phyloP scores from a whole-genome alignment of 2,329 filamentous ascomycete genomes.

The Calonectria pteridis region DNA sequence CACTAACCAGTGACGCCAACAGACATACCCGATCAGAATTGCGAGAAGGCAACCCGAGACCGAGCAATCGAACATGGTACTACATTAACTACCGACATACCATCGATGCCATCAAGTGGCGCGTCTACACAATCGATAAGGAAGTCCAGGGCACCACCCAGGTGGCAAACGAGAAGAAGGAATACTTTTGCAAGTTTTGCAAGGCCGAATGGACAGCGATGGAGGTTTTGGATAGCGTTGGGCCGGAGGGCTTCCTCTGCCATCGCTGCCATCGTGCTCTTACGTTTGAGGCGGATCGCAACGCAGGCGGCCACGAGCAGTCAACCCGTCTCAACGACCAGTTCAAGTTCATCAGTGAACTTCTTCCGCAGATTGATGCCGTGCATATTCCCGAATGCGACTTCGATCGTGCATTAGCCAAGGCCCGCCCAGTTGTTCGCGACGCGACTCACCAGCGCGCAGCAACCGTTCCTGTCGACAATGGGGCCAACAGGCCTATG shows the following conservation, averaged over 20 bases:
- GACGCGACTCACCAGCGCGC: slow-evolving; percentile 76
- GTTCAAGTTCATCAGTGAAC: slow-evolving; percentile 81
- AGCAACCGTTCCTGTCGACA: slow-evolving; percentile 69
- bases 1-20: slow-evolving; percentile 62
- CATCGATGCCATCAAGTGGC: slow-evolving; percentile 96
- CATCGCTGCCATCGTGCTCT: slow-evolving; percentile 79
- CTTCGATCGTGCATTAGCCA: slow-evolving; percentile 76
- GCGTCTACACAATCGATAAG: slow-evolving; percentile 88
- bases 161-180: slow-evolving; percentile 87
- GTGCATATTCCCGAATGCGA: slow-evolving; percentile 79
- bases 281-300: slow-evolving; percentile 74
- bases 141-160: slow-evolving; percentile 87
- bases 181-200: slow-evolving; percentile 87
- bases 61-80: slow-evolving; percentile 92
- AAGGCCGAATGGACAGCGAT: slow-evolving; percentile 89
- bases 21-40: slow-evolving; percentile 76
- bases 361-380: slow-evolving; percentile 82
- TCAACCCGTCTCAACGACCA: slow-evolving; percentile 82
- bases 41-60: slow-evolving; percentile 83
- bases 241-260: slow-evolving; percentile 82
- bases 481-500: slow-evolving; percentile 67
- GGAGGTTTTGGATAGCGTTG: slow-evolving; percentile 85
- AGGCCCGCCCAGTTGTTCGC: slow-evolving; percentile 73
- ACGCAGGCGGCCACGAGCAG: slow-evolving; percentile 78
- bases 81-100: slow-evolving; percentile 96